Evolutionary conservation across 2,329 filamentous ascomycete species (phyloP).

Genomic region (Neopestalotiopsis sp.): DNA sequence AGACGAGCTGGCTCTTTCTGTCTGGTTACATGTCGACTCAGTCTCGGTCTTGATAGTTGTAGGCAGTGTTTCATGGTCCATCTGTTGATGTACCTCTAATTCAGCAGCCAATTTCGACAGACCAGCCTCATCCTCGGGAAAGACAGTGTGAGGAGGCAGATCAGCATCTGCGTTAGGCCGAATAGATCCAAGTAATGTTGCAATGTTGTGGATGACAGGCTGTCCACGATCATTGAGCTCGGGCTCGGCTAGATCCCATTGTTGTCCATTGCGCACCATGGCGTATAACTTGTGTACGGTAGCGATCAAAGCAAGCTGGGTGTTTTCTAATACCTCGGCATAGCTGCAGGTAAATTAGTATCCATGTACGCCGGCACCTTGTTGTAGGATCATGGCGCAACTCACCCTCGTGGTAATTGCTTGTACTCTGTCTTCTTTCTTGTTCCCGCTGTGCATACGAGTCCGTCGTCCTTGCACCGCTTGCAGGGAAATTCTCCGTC

Average conservation of each 20-base stretch:
- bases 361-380: conserved; percentile 8
- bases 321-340: conserved; percentile 69
- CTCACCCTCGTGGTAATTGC: conserved; percentile 67
- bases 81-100: conserved; percentile 52
- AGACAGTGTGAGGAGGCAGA: conserved; percentile 61
- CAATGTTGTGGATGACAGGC: conserved; percentile 70
- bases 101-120: conserved; percentile 62
- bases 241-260: conserved; percentile 68
- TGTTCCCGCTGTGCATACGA: conserved; percentile 67
- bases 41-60: conserved; percentile 40
- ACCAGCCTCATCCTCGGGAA: conserved; percentile 66
- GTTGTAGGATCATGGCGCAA: conserved; percentile 17
- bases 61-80: conserved; percentile 38
- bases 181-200: conserved; percentile 68
- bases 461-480: conserved; percentile 68
- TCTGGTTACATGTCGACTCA: conserved; percentile 42
- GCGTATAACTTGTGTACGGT: conserved; percentile 70
- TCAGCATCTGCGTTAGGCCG: conserved; percentile 66
- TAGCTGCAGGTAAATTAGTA: conserved; percentile 49
- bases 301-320: conserved; percentile 67
- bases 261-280: conserved; percentile 64
- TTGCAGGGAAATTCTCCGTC: conserved; percentile 72
- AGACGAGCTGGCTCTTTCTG: conserved; percentile 59
- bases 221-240: conserved; percentile 68
- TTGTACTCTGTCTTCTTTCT: conserved; percentile 74